Evolutionary conservation across 78 protist genomes (phyloP).

Genomic region (Bigelowiella natans): DNA sequence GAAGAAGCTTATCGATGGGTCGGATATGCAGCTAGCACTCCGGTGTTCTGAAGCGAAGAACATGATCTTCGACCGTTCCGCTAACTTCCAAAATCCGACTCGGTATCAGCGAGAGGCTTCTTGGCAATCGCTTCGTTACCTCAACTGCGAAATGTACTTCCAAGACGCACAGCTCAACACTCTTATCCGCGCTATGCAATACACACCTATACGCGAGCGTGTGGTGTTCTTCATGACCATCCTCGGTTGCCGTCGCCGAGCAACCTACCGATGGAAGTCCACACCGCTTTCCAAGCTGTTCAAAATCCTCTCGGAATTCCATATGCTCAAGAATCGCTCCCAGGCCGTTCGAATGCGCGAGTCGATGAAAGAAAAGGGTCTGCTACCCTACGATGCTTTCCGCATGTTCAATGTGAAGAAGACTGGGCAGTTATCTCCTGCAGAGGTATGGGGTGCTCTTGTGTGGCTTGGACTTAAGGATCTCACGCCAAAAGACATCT

Average conservation of each 20-base stretch:
- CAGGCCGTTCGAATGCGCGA: not conserved
- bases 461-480: not conserved
- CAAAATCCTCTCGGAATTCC: not conserved
- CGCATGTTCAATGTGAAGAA: not conserved
- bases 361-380: not conserved
- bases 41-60: not conserved
- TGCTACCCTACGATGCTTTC: not conserved
- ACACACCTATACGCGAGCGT: not conserved
- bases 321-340: not conserved
- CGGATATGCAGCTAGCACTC: not conserved
- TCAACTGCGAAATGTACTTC: slow-evolving; percentile 11
- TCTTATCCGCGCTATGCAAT: not conserved
- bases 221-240: not conserved
- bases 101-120: not conserved
- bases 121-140: not conserved
- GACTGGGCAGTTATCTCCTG: not conserved
- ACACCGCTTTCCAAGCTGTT: not conserved
- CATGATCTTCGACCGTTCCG: not conserved
- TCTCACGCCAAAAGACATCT: not conserved
- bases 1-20: slow-evolving; percentile 3
- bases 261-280: not conserved
- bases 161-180: not conserved
- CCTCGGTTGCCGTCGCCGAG: not conserved
- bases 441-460: not conserved
- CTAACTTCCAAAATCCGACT: not conserved